Conservation (phyloP, 495 filamentous ascomycete genomes). For the Penicillium daleae region DNA sequence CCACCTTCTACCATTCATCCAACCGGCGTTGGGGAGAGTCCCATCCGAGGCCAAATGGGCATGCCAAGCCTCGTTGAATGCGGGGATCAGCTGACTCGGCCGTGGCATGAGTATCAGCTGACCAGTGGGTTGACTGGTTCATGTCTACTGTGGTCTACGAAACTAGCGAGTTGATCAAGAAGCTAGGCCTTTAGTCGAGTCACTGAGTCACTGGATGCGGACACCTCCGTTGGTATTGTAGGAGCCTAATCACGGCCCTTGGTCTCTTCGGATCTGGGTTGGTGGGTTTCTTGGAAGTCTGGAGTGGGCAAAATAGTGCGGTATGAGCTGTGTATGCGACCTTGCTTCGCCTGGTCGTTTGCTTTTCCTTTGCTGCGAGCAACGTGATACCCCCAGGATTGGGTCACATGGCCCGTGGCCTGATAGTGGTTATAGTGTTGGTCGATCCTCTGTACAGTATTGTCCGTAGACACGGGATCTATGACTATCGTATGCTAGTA, state of each 20-base stretch:
- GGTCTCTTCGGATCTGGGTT: not conserved
- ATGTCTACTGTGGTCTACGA: not conserved
- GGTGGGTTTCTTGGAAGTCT: not conserved
- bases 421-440: not conserved
- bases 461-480: not conserved
- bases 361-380: not conserved
- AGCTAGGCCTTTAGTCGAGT: not conserved
- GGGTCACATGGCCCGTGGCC: slow-evolving; percentile 1
- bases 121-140: slow-evolving; percentile 4
- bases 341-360: not conserved
- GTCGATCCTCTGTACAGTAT: not conserved
- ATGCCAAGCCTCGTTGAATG: slow-evolving; percentile 1
- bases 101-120: slow-evolving; percentile 1
- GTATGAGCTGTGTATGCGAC: not conserved
- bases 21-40: not conserved
- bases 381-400: not conserved
- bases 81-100: slow-evolving; percentile 1
- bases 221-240: not conserved
- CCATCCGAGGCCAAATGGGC: not conserved
- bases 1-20: not conserved
- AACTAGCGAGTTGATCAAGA: not conserved
- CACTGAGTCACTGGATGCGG: not conserved
- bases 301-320: not conserved
- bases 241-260: not conserved
- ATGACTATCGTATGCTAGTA: too few relatives aligned